Evolutionary conservation across 768 basidiomycete species (phyloP).

Genomic region (Auricularia sp.): DNA sequence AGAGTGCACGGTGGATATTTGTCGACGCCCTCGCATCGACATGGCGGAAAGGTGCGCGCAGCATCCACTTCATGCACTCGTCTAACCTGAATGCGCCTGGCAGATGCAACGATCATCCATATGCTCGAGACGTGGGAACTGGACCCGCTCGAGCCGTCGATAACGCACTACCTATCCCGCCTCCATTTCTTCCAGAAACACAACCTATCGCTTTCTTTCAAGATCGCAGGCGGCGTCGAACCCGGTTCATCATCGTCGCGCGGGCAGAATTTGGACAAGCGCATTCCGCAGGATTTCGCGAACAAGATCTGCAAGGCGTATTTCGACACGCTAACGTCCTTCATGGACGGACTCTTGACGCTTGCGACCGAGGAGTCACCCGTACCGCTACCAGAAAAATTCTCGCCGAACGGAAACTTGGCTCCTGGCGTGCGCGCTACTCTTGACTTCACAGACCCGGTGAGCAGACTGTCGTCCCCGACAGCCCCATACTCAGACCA

Average conservation of each 20-base stretch:
- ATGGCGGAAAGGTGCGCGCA: conserved; percentile 71
- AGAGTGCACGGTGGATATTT: conserved; percentile 81
- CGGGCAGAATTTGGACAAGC: conserved; percentile 43
- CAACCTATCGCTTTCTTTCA: conserved; percentile 64
- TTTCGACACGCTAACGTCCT: conserved; percentile 73
- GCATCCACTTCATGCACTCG: background rate
- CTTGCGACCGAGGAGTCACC: conserved; percentile 64
- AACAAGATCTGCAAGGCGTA: conserved; percentile 76
- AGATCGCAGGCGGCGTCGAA: conserved; percentile 71
- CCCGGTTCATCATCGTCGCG: conserved; percentile 31
- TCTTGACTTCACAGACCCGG: conserved; percentile 53
- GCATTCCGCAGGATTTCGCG: conserved; percentile 57
- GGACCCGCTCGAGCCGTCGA: conserved; percentile 49
- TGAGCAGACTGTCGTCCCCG: conserved; percentile 22
- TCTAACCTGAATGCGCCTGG: background rate
- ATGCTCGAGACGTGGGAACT: conserved; percentile 79
- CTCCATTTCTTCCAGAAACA: conserved; percentile 77
- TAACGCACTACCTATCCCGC: conserved; percentile 66
- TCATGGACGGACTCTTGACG: conserved; percentile 77
- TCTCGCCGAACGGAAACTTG: conserved; percentile 14
- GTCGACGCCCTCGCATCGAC: conserved; percentile 64
- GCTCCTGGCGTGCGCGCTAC: conserved; percentile 31
- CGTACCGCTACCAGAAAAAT: conserved; percentile 32
- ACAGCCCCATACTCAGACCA: too few relatives aligned
- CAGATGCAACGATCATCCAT: conserved; percentile 79